These are phyloP conservation scores for Saprolegnia diclina DNA, from an alignment of 352 stramenopile genomes.

Conservation along the genomic window DNA sequence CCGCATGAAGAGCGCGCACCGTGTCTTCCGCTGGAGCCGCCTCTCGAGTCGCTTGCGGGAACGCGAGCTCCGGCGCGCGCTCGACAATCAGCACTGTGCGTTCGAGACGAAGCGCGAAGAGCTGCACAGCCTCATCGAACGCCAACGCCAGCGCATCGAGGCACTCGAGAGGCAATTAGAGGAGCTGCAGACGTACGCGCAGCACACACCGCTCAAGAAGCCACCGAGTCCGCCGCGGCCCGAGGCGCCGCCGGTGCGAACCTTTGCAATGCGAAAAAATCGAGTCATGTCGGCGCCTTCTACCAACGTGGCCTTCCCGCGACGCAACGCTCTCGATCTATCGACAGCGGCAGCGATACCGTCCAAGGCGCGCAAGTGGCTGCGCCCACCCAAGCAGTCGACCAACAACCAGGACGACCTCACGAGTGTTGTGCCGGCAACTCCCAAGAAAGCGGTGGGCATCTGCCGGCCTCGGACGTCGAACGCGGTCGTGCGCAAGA, in stretches of 20 bases:
- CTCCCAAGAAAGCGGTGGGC: background rate
- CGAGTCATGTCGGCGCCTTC: conserved; percentile 5
- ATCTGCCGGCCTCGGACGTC: background rate
- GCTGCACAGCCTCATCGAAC: conserved; percentile 13
- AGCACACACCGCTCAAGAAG: background rate
- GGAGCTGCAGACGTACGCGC: background rate
- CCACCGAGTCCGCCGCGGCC: background rate
- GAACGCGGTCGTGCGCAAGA: background rate
- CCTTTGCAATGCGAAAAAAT: conserved; percentile 2
- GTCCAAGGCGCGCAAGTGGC: background rate
- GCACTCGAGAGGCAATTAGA: background rate
- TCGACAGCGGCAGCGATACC: too few species aligned
- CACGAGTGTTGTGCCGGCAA: background rate
- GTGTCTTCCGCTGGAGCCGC: conserved; percentile 18
- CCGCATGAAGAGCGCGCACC: conserved; percentile 17
- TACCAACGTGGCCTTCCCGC: background rate
- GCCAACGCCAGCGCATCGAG: conserved; percentile 4
- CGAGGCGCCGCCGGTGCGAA: background rate
- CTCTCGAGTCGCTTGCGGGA: conserved; percentile 15
- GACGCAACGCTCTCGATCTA: background rate
- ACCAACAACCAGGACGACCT: background rate
- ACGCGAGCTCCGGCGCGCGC: background rate
- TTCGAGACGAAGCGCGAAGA: conserved; percentile 20
- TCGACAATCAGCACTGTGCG: background rate
- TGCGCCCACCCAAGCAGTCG: background rate